These are phyloP conservation scores for Eutreptiella sp. DNA, from an alignment of 208 protist genomes.

Conservation along the genomic window DNA sequence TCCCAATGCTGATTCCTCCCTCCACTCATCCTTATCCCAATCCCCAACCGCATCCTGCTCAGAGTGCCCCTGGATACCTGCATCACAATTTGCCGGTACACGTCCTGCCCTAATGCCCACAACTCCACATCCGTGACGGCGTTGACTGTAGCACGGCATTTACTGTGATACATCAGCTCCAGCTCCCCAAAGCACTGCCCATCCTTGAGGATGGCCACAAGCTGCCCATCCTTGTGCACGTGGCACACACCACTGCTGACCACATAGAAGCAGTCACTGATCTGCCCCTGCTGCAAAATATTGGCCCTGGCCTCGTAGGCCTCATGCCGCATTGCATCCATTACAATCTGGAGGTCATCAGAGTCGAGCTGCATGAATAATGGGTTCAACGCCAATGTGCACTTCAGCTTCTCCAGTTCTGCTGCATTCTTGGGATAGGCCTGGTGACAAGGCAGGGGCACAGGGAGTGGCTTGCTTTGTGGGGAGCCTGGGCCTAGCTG, in stretches of 20 bases:
- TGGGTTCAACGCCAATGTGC: too few relatives aligned
- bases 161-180: constrained; percentile 33
- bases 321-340: constrained; percentile 6
- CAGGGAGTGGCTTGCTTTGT: too few relatives aligned
- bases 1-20: too few relatives aligned
- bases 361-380: too few relatives aligned
- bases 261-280: constrained; percentile 5
- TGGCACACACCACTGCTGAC: not conserved
- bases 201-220: constrained; percentile 9
- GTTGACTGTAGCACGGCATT: constrained; percentile 20
- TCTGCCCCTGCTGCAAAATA: constrained; percentile 12
- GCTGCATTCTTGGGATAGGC: too few relatives aligned
- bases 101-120: constrained; percentile 5
- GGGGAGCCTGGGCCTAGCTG: too few relatives aligned
- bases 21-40: too few relatives aligned
- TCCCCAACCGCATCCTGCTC: too few relatives aligned
- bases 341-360: constrained; percentile 8
- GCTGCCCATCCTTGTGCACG: constrained; percentile 1
- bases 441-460: too few relatives aligned
- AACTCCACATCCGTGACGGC: not conserved
- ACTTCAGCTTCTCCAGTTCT: too few relatives aligned
- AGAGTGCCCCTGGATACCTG: not conserved
- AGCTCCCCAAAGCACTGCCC: constrained; percentile 33
- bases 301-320: constrained; percentile 1
- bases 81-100: constrained; percentile 29